These are phyloP conservation scores for Helotiales sp. DNA, from an alignment of 2,329 filamentous ascomycete genomes.

Conservation along the genomic window DNA sequence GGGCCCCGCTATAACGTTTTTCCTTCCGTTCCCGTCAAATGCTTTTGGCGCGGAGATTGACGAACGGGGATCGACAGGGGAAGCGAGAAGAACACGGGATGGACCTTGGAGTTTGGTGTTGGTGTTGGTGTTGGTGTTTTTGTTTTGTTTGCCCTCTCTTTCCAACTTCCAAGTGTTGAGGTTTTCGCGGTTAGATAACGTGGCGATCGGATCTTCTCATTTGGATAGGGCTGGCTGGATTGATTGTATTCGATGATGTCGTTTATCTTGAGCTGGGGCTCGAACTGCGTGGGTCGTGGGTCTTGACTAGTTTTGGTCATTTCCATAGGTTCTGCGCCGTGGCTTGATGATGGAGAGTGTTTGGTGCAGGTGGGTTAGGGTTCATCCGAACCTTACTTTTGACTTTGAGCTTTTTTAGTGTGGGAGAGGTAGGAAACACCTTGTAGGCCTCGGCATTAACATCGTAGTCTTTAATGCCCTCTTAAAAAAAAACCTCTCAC, in stretches of 20 bases:
- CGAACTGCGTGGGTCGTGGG: no score
- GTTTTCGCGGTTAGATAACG: neutral
- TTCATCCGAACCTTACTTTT: constrained; percentile 1
- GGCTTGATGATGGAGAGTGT: neutral
- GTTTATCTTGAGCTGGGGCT: neutral
- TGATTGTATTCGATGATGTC: neutral
- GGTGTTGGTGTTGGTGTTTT: no score
- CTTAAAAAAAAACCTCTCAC: neutral
- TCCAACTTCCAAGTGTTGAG: neutral
- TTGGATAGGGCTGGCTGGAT: neutral
- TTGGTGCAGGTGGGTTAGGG: neutral
- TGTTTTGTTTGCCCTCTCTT: neutral
- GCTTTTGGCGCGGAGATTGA: neutral
- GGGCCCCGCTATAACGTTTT: neutral
- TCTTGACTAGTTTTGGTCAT: neutral
- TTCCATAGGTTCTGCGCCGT: neutral
- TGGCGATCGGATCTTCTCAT: neutral
- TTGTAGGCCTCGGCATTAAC: neutral
- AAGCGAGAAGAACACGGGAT: neutral
- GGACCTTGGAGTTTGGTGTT: no score
- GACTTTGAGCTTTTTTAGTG: neutral
- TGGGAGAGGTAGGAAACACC: neutral
- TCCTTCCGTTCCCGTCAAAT: neutral
- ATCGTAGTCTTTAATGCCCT: neutral
- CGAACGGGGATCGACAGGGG: constrained; percentile 6